These are phyloP conservation scores for Acidomyces sp. DNA, from an alignment of 495 filamentous ascomycete genomes.

Conservation along the genomic window DNA sequence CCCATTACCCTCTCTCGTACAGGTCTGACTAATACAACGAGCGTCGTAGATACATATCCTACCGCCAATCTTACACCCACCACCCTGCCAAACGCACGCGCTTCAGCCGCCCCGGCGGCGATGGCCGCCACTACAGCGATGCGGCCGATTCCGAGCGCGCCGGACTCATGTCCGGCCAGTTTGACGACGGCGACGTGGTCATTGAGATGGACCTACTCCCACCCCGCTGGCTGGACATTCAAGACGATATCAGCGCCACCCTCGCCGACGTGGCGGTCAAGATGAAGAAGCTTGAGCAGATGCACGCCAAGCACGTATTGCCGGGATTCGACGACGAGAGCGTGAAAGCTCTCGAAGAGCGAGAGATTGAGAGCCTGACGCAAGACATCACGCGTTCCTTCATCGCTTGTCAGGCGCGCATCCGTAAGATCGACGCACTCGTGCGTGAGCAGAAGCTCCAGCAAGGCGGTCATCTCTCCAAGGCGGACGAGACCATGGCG, in stretches of 20 bases:
- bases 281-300: slow-evolving; percentile 68
- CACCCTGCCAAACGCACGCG: slow-evolving; percentile 76
- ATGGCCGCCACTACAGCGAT: slow-evolving; percentile 12
- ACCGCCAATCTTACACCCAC: slow-evolving; percentile 94
- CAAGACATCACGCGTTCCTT: slow-evolving; percentile 80
- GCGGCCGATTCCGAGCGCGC: slow-evolving; percentile 55
- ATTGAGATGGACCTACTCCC: slow-evolving; percentile 98
- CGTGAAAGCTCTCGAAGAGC: slow-evolving; percentile 66
- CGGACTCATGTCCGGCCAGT: slow-evolving; percentile 67
- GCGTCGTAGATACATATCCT: slow-evolving; percentile 74
- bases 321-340: slow-evolving; percentile 95
- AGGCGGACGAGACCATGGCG: slow-evolving; percentile 85
- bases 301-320: slow-evolving; percentile 93
- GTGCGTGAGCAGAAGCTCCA: slow-evolving; percentile 57
- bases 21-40: slow-evolving; percentile 1
- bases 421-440: slow-evolving; percentile 76
- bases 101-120: slow-evolving; percentile 41
- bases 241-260: slow-evolving; percentile 78
- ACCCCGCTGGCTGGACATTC: slow-evolving; percentile 88
- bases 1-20: neutral
- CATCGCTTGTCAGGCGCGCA: slow-evolving; percentile 75
- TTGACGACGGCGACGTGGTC: slow-evolving; percentile 81
- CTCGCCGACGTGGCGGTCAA: slow-evolving; percentile 71
- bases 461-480: slow-evolving; percentile 48
- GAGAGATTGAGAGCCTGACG: slow-evolving; percentile 78